phyloP scores from a whole-genome alignment of 257 asterid genomes.

The Lycium ferocissimum region DNA sequence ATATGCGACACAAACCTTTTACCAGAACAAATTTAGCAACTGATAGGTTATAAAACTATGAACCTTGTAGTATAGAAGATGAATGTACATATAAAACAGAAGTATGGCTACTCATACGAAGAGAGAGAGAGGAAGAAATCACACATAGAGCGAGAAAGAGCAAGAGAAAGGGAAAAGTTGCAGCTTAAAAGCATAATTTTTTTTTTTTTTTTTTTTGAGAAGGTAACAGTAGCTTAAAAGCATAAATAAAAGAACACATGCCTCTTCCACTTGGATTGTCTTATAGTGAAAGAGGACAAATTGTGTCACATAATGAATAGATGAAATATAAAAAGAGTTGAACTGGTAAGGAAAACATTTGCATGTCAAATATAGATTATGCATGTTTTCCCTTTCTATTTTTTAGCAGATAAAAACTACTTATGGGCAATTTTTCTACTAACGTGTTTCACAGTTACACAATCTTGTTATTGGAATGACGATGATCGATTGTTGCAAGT shows the following conservation, averaged over 20 bases:
- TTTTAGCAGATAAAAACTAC: slow-evolving; percentile 10
- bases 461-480: slow-evolving; percentile 12
- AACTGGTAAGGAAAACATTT: neutral
- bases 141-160: neutral
- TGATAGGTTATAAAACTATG: slow-evolving; percentile 17
- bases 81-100: neutral
- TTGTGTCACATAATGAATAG: neutral
- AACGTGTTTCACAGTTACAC: slow-evolving; percentile 15
- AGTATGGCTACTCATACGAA: slow-evolving; percentile 5
- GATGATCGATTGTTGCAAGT: neutral
- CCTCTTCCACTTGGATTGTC: neutral
- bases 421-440: neutral
- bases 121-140: neutral
- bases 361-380: neutral
- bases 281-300: neutral
- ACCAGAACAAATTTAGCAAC: neutral
- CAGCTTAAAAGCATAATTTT: neutral
- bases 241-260: neutral
- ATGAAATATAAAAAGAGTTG: neutral
- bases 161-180: neutral
- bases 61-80: neutral
- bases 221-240: too few relatives aligned
- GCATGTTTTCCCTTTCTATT: neutral
- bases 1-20: neutral
- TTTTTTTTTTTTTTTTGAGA: too few relatives aligned